Evolutionary conservation across 768 basidiomycete species (phyloP).

Genomic region (Auriculariales sp.): DNA sequence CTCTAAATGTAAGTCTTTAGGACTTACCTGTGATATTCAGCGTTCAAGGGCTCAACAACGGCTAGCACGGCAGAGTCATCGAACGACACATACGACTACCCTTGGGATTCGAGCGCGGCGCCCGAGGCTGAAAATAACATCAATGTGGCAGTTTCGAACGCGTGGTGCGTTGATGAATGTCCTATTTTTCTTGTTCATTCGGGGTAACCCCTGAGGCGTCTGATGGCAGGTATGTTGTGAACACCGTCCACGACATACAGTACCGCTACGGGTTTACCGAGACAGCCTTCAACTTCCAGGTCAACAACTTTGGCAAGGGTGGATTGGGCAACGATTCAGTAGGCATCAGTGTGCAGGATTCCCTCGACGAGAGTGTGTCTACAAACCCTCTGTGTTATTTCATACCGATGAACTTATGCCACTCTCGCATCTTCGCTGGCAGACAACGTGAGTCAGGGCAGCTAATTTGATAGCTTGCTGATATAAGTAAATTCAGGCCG

Average conservation of each 20-base stretch:
- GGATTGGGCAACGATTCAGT: constrained; percentile 22
- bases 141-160: neutral
- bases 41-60: constrained; percentile 7
- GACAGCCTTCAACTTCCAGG: constrained; percentile 23
- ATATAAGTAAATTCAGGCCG: too few relatives aligned
- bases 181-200: too few relatives aligned
- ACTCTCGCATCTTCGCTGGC: neutral
- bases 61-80: constrained; percentile 23
- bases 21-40: neutral
- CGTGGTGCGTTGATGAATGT: too few relatives aligned
- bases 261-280: constrained; percentile 19
- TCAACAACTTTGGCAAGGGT: constrained; percentile 21
- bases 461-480: too few relatives aligned
- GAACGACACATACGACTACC: neutral
- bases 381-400: too few relatives aligned
- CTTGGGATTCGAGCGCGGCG: constrained; percentile 16
- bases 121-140: constrained; percentile 14
- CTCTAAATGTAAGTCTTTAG: constrained; percentile 8
- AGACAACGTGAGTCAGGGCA: too few relatives aligned
- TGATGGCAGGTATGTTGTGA: neutral
- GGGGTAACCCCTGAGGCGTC: too few relatives aligned
- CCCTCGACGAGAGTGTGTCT: too few relatives aligned
- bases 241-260: constrained; percentile 1
- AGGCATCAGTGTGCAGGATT: constrained; percentile 15
- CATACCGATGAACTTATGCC: too few relatives aligned